Base-by-base conservation (phyloP, 805 yeast genomes). In the Starmera quercuum region DNA sequence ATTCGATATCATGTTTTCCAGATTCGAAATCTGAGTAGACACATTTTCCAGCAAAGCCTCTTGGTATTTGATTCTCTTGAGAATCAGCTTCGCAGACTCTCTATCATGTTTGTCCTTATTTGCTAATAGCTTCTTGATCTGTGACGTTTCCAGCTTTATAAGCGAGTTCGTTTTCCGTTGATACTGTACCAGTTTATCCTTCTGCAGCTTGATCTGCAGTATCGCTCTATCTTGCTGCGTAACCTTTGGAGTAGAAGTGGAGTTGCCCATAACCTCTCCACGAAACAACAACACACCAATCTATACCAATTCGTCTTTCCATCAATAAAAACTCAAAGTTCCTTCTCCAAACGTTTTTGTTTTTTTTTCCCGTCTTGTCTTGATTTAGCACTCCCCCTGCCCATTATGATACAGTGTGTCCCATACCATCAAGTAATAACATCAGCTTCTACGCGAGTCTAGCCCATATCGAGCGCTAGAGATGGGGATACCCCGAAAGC, bases 141-240 rank as follows among this genome's bases (percentile, higher is more conserved):
- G 43, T 4, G 20, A 63, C 2, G 64, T 65, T 55, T 92, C 97
- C 22, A 73, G 63, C 9, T 63, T 65, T 13, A 85, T 70, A 4
- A 84, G 71, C 0, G 59, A 55, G 20, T 64, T 63, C 24, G 88
- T 70, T 39, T 75, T 73, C 30, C 52, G 54, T 10, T 65, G 58
- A 42, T 87, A 83, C 54, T 81, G 83, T 44, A 73, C 73, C 16
- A 92, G 67, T 42, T 79, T 80, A 58, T 92, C 98, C 39, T 96
- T 66, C 46, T 94, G 97, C 25, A 83, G 63, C 54, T 92, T 92
- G 45, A 92, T 66, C 51, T 88, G 92, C 42, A 86, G 67, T 9
- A 92, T 73, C 0, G 97, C 96, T 49, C 67, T 73, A 51, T 92
- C 98, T 46, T 87, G 88, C 24, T 78, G 68, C 6, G 95, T 85